These are phyloP conservation scores for Xylaria sp. DNA, from an alignment of 2,329 filamentous ascomycete genomes.

Conservation along the genomic window DNA sequence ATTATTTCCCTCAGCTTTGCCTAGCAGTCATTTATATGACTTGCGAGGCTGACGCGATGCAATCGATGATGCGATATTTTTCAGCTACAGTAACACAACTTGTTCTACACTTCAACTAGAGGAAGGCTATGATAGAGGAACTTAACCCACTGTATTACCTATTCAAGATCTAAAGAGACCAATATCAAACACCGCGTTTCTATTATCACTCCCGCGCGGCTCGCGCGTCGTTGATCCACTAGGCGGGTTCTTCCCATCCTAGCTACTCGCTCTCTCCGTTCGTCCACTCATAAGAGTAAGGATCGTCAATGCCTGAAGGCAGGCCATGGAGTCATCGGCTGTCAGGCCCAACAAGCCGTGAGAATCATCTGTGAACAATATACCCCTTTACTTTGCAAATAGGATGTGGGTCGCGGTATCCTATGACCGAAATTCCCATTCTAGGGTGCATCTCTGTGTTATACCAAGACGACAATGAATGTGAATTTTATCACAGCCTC, in stretches of 20 bases:
- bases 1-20: constrained; percentile 7
- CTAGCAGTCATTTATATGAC: constrained; percentile 25
- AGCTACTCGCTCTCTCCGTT: constrained; percentile 30
- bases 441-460: constrained; percentile 17
- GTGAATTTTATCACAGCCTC: constrained; percentile 3
- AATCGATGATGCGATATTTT: constrained; percentile 26
- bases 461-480: constrained; percentile 17
- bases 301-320: constrained; percentile 33
- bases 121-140: background rate
- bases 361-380: constrained; percentile 35
- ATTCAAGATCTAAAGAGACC: background rate
- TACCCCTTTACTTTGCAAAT: constrained; percentile 34
- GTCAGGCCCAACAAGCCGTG: constrained; percentile 39
- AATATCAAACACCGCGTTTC: constrained; percentile 13
- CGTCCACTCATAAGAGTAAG: constrained; percentile 29
- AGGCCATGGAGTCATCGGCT: constrained; percentile 32
- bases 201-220: constrained; percentile 17
- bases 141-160: background rate
- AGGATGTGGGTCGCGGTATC: constrained; percentile 32
- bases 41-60: constrained; percentile 31
- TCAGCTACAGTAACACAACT: constrained; percentile 33
- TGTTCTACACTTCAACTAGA: background rate
- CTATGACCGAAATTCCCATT: constrained; percentile 31
- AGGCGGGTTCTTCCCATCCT: constrained; percentile 19
- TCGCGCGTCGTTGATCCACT: constrained; percentile 29